These are phyloP conservation scores for Macadamia integrifolia DNA, from an alignment of 164 flowering plant genomes.

Conservation along the genomic window DNA sequence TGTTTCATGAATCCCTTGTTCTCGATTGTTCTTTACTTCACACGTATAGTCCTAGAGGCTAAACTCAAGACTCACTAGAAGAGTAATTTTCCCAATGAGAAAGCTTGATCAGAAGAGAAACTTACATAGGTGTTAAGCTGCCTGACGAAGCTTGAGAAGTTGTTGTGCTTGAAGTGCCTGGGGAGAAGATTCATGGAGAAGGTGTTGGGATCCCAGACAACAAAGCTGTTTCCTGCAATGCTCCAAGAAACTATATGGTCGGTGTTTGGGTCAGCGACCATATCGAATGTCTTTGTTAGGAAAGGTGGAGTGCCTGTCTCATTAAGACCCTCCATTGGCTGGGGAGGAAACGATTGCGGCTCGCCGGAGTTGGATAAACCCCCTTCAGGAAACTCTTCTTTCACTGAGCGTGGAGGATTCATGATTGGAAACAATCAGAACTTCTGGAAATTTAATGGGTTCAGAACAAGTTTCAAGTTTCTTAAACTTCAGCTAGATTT, in stretches of 20 bases:
- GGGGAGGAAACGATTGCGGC: conserved; percentile 22
- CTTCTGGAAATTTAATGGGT: neutral
- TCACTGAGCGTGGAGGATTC: conserved; percentile 21
- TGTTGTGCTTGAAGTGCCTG: conserved; percentile 78
- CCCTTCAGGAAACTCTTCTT: conserved; percentile 27
- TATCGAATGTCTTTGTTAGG: conserved; percentile 52
- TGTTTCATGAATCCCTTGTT: neutral
- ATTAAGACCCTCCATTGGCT: conserved; percentile 44
- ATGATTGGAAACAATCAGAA: conserved; percentile 11
- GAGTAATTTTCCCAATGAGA: neutral
- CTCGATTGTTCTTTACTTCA: no score
- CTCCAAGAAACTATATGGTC: conserved; percentile 69
- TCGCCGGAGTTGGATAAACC: conserved; percentile 17
- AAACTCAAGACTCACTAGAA: neutral
- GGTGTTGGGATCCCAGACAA: conserved; percentile 66
- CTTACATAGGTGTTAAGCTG: conserved; percentile 86
- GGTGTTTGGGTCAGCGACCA: conserved; percentile 56
- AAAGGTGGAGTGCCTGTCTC: conserved; percentile 33
- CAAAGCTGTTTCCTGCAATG: conserved; percentile 53
- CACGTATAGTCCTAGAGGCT: no score
- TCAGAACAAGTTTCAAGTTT: no score
- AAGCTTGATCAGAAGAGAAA: neutral
- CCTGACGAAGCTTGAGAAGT: conserved; percentile 85
- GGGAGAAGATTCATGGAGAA: conserved; percentile 64
- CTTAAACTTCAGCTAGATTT: no score